These are phyloP conservation scores for Ophiostoma perfectum DNA, from an alignment of 2,329 filamentous ascomycete genomes.

Conservation along the genomic window DNA sequence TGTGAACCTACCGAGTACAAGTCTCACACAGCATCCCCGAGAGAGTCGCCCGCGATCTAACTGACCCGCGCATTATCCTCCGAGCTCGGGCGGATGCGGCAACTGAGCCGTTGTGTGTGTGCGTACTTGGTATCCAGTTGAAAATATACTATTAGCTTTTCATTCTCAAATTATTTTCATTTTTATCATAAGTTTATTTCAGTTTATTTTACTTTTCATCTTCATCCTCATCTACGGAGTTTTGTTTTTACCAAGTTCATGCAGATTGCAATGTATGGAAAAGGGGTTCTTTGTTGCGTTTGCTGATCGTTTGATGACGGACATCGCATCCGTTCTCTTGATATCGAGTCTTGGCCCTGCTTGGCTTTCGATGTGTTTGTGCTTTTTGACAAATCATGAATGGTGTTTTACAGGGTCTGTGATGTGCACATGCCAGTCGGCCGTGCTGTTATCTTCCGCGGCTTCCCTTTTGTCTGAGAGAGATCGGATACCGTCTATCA, in stretches of 20 bases:
- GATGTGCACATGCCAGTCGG: neutral
- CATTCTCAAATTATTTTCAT: too few relatives aligned
- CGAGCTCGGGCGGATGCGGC: too few relatives aligned
- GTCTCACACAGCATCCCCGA: too few relatives aligned
- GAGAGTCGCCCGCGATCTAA: too few relatives aligned
- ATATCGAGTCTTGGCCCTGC: neutral
- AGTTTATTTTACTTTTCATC: too few relatives aligned
- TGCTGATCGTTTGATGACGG: too few relatives aligned
- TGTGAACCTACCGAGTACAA: neutral
- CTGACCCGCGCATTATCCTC: too few relatives aligned
- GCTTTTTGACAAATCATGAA: neutral
- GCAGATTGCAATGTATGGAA: neutral
- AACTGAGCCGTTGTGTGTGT: too few relatives aligned
- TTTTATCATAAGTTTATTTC: too few relatives aligned
- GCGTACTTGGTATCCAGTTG: too few relatives aligned
- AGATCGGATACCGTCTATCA: neutral
- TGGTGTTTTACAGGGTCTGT: neutral
- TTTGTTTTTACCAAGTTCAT: neutral
- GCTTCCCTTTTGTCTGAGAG: neutral
- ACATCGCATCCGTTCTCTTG: neutral
- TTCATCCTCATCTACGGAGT: neutral
- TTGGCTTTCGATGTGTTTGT: neutral
- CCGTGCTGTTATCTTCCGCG: neutral
- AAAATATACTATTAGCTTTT: too few relatives aligned
- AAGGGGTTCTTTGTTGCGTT: neutral